Conservation (phyloP, 2,329 filamentous ascomycete genomes). For the Cladosporium velox region DNA sequence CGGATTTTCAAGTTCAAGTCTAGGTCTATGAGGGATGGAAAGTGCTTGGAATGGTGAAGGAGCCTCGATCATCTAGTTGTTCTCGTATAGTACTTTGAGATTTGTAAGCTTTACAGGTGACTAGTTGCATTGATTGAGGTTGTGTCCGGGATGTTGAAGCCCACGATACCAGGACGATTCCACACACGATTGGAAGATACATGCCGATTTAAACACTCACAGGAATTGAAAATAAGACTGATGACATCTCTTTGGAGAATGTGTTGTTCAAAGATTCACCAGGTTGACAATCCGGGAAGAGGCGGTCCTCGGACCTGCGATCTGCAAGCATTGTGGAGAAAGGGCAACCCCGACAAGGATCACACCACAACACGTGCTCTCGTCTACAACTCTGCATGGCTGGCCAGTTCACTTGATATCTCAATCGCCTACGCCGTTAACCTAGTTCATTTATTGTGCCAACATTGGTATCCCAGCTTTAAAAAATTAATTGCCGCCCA, state of each 20-base stretch:
- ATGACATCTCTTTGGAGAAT: background rate
- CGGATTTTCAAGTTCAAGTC: background rate
- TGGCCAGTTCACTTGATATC: background rate
- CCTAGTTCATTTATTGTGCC: background rate
- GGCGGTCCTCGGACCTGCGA: background rate
- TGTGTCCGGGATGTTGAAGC: background rate
- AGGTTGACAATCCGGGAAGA: background rate
- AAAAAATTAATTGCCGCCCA: background rate
- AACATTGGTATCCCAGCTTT: background rate
- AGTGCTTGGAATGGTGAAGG: background rate
- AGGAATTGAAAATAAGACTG: background rate
- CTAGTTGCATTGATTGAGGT: background rate
- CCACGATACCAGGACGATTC: background rate
- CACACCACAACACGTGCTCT: conserved; percentile 17
- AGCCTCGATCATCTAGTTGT: background rate
- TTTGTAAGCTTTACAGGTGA: background rate
- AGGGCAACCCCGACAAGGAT: conserved; percentile 8
- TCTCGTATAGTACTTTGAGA: background rate
- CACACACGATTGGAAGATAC: background rate
- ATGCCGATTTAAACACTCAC: background rate
- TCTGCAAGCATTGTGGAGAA: conserved; percentile 1
- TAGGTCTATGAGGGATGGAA: background rate
- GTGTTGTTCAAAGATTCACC: background rate
- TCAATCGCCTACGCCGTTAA: background rate
- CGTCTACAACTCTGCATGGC: conserved; percentile 12